Conservation (phyloP, 306 rosid species). For the Hylodesmum podocarpum region DNA sequence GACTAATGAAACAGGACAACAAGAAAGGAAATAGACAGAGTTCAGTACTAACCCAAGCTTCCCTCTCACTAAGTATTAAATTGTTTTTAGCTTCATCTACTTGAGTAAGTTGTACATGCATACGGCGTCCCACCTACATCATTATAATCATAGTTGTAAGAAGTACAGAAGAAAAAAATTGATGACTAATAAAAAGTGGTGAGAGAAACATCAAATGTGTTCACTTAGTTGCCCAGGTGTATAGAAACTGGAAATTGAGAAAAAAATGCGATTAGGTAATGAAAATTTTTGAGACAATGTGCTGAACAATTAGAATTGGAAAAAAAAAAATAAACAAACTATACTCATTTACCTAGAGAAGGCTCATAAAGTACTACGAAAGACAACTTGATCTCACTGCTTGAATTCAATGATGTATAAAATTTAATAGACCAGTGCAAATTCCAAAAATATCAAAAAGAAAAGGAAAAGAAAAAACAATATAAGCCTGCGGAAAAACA, state of each 20-base stretch:
- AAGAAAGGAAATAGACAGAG: neutral
- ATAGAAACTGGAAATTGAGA: neutral
- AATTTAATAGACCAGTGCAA: neutral
- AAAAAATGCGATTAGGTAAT: neutral
- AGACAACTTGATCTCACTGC: neutral
- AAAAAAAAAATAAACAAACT: constrained; percentile 18
- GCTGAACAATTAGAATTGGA: neutral
- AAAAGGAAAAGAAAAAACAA: neutral
- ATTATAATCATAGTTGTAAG: constrained; percentile 21
- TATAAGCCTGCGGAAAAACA: neutral
- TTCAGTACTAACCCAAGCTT: constrained; percentile 77
- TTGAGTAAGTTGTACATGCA: constrained; percentile 58
- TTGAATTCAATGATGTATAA: neutral
- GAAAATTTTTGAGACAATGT: neutral
- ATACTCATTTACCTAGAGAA: neutral
- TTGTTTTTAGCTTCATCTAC: constrained; percentile 63
- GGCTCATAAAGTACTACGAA: neutral
- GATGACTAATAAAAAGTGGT: neutral
- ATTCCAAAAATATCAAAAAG: neutral
- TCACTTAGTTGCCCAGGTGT: neutral
- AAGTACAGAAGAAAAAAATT: neutral
- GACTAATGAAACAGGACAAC: neutral
- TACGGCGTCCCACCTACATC: constrained; percentile 63
- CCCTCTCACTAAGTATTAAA: constrained; percentile 74
- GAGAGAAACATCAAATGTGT: neutral